Conservation (phyloP, 75 land plant genomes). For the Gnetum montanum region DNA sequence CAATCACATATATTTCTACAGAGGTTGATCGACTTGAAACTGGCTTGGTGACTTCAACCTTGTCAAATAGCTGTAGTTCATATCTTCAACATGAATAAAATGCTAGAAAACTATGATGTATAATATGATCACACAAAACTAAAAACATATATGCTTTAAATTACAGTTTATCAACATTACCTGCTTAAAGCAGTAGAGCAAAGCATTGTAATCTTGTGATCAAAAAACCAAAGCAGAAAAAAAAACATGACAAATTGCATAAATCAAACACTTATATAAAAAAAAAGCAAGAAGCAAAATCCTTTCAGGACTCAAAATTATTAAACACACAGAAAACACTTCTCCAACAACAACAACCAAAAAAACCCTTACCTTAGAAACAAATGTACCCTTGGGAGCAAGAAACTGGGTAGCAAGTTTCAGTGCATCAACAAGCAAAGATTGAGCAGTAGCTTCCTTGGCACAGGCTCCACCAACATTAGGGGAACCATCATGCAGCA, state of each 20-base stretch:
- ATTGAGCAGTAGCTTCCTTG: constrained; percentile 71
- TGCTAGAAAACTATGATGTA: too few species aligned
- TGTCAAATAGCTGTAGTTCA: constrained; percentile 73
- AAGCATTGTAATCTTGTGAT: constrained; percentile 84
- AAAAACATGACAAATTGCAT: constrained; percentile 1
- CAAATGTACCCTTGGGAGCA: constrained; percentile 81
- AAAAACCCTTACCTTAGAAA: constrained; percentile 62
- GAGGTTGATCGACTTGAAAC: constrained; percentile 88
- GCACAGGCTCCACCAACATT: constrained; percentile 94
- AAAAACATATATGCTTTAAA: too few species aligned
- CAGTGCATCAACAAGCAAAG: constrained; percentile 76
- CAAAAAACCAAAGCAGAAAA: constrained; percentile 97
- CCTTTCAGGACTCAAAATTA: too few species aligned
- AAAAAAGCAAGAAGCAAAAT: too few species aligned
- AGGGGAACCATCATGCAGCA: constrained; percentile 89
- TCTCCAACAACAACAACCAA: not conserved
- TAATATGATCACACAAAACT: too few species aligned
- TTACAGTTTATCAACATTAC: too few species aligned
- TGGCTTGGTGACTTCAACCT: constrained; percentile 94
- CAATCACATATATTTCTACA: constrained; percentile 80
- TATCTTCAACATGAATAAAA: not conserved
- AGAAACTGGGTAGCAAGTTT: constrained; percentile 69
- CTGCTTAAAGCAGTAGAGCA: constrained; percentile 86
- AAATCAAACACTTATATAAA: not conserved
- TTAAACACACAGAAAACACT: too few species aligned